phyloP scores from a whole-genome alignment of 331 rosid genomes.

The Spiraea crenata region DNA sequence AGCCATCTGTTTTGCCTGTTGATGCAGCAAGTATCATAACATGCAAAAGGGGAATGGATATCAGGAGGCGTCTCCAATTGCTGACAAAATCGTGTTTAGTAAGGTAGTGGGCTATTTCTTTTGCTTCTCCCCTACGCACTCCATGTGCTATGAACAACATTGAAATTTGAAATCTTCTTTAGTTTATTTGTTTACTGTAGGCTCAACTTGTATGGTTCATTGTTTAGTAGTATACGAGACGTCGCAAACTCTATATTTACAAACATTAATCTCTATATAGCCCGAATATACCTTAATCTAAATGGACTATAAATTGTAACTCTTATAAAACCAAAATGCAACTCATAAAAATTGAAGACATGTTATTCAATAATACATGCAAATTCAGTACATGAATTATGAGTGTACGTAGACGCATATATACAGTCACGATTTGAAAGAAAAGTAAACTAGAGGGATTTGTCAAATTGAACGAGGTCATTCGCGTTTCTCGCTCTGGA shows the following conservation, averaged over 20 bases:
- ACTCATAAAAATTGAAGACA: no score
- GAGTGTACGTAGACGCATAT: slow-evolving; percentile 22
- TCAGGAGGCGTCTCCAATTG: slow-evolving; percentile 62
- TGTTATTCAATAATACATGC: not conserved
- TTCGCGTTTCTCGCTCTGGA: no score
- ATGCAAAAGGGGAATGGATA: slow-evolving; percentile 68
- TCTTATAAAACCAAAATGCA: no score
- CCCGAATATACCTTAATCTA: no score
- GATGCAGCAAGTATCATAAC: slow-evolving; percentile 65
- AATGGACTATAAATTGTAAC: no score
- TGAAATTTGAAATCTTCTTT: no score
- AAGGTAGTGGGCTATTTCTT: slow-evolving; percentile 53
- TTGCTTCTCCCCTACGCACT: slow-evolving; percentile 2
- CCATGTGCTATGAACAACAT: slow-evolving; percentile 15
- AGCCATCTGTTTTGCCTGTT: slow-evolving; percentile 17
- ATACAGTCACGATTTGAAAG: slow-evolving; percentile 28
- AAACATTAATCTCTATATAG: no score
- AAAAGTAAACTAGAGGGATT: not conserved
- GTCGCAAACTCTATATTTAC: no score
- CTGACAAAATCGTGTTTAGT: slow-evolving; percentile 76
- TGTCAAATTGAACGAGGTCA: not conserved
- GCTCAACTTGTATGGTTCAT: no score
- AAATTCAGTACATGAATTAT: not conserved
- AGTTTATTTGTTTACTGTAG: no score
- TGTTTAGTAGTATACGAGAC: no score